Base-by-base conservation (phyloP, 164 flowering plant species). In the Magnolia sinica region DNA sequence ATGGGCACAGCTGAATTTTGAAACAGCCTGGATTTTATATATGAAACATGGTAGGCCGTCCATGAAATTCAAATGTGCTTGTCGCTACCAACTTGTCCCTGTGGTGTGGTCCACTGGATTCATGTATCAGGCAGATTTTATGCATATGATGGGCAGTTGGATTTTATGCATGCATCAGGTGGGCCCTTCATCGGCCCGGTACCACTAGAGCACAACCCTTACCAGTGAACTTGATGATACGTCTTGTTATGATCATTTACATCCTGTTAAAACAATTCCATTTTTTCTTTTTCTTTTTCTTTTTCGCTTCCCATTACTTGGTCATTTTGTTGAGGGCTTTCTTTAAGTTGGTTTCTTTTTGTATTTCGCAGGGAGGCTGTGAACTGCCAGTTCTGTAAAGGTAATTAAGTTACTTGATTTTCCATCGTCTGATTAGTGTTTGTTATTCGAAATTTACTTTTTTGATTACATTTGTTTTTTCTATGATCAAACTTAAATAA, bases 321-420 rank as follows among this genome's bases (percentile, higher is more conserved):
- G 65, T 65, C 55, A 51, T 59, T 75, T n/a, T n/a, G 52, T 76
- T 2, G 31, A 78, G 19, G 72, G 66, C 73, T 37, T 24, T 68
- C 31, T 31, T 20, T 50, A 22, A 66, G 72, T 76, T 52, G 52
- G 31, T 77, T 22, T 73, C 66, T 58, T 71, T 71, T 55, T 76
- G 78, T 71, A 16, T 45, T 82, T 82, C 75, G 78, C 97, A 96
- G 99, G 87, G 97, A 94, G 72, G 98, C 98, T 77, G 96, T 91
- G 75, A 87, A 88, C 78, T 96, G 99, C 85, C 87, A 85, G 74
- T 76, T 76, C 73, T 96, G 99, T 76, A 80, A 90, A 85, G 97
- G 99, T 94, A 79, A 81, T 37, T 37, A 67, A 6, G 69, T 70
- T 70, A 18, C 20, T 51, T 75, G 23, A 16, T 74, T 52, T 74